Conservation (phyloP, 768 basidiomycete genomes). For the Tricholoma saponaceum region DNA sequence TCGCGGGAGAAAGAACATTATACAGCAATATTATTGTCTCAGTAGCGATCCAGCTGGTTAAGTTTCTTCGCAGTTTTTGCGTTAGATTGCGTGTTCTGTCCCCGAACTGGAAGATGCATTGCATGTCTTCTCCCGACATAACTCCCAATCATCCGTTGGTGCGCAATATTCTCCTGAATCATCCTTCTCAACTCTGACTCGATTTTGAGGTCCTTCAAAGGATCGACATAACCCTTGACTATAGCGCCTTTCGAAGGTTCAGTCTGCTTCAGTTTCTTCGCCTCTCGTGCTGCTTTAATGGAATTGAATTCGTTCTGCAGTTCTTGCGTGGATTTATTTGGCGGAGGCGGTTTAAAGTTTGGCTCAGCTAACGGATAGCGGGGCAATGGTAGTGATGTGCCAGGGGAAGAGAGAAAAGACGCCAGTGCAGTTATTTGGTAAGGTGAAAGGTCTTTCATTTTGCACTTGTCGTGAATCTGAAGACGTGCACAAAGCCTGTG, state of each 20-base stretch:
- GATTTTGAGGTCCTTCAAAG: constrained; percentile 71
- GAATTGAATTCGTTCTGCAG: constrained; percentile 38
- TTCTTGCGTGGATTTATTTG: constrained; percentile 33
- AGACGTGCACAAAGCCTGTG: constrained; percentile 86
- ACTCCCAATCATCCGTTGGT: constrained; percentile 91
- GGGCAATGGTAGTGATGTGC: constrained; percentile 64
- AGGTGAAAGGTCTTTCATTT: constrained; percentile 78
- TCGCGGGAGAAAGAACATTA: not conserved
- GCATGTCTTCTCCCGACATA: constrained; percentile 93
- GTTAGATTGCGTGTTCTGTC: constrained; percentile 90
- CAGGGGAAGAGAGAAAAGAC: constrained; percentile 89
- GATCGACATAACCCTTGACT: constrained; percentile 39
- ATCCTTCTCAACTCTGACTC: constrained; percentile 83
- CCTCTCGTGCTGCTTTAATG: constrained; percentile 22
- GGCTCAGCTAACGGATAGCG: constrained; percentile 62
- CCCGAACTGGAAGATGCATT: constrained; percentile 89
- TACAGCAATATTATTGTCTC: not conserved
- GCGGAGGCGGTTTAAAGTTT: constrained; percentile 44
- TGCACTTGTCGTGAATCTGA: constrained; percentile 83
- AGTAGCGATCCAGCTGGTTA: constrained; percentile 73
- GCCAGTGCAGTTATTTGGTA: constrained; percentile 89
- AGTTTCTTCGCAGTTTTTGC: constrained; percentile 88
- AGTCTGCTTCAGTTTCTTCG: constrained; percentile 24
- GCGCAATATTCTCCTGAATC: constrained; percentile 87
- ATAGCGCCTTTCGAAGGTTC: constrained; percentile 13